Percentiles rank a stretch among this genome's conserved stretches.
Conservation (phyloP, 306 rosid genomes). For the Rubus idaeus region DNA sequence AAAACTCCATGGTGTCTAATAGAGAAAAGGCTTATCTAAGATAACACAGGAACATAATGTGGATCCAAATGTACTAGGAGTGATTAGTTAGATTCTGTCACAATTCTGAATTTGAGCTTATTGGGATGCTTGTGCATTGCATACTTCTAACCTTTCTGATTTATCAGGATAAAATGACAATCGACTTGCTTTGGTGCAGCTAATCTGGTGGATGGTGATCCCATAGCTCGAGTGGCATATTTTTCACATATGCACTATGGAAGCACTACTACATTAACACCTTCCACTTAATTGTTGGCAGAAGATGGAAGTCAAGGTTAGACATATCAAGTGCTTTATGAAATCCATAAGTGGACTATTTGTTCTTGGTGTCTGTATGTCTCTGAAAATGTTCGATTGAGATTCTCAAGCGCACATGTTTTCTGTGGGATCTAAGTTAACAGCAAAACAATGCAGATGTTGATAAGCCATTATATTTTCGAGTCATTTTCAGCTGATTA, state of each 20-base stretch:
- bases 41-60: slow-evolving; percentile 3
- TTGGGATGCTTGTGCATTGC: slow-evolving; percentile 9
- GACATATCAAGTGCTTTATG: background rate
- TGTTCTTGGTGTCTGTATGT: background rate
- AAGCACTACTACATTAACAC: background rate
- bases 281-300: background rate
- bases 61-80: background rate
- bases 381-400: background rate
- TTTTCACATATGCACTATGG: background rate
- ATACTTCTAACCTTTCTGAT: background rate
- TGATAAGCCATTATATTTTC: background rate
- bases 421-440: background rate
- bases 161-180: background rate
- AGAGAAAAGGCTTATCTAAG: background rate
- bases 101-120: background rate
- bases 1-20: background rate
- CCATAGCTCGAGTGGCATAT: background rate
- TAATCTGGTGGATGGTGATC: slow-evolving; percentile 13
- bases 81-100: background rate
- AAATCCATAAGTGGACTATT: background rate
- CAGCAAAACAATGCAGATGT: background rate
- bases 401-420: background rate
- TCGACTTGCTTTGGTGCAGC: background rate
- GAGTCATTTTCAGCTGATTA: background rate
- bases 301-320: background rate